Conservation (phyloP, 176 grass and related monocot genomes). For the Canna indica region DNA sequence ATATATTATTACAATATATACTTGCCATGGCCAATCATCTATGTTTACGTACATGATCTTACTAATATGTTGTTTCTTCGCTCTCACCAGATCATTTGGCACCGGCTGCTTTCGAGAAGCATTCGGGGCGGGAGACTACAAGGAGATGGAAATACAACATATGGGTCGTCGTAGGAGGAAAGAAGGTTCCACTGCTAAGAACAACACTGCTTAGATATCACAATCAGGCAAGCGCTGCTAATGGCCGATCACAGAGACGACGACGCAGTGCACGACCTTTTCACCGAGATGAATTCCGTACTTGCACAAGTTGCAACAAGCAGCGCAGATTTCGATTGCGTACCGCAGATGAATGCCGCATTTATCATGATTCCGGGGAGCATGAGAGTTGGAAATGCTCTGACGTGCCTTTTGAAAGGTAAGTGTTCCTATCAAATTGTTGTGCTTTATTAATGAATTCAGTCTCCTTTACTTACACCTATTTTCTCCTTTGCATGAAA, state of each 20-base stretch:
- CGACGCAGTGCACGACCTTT: background rate
- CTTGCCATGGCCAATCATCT: too few relatives aligned
- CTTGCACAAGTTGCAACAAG: constrained; percentile 29
- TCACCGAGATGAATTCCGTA: constrained; percentile 32
- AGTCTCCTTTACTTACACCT: too few relatives aligned
- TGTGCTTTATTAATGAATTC: background rate
- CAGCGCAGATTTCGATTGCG: constrained; percentile 23
- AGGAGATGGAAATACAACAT: constrained; percentile 30
- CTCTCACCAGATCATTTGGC: constrained; percentile 18
- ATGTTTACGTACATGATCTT: too few relatives aligned
- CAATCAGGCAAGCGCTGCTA: background rate
- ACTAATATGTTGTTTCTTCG: too few relatives aligned
- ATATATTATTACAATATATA: too few relatives aligned
- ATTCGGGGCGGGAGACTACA: constrained; percentile 17
- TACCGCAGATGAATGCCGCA: constrained; percentile 24
- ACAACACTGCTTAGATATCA: constrained; percentile 27
- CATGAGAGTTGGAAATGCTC: constrained; percentile 27
- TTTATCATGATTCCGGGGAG: constrained; percentile 21
- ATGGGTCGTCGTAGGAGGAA: constrained; percentile 23
- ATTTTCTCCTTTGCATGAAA: too few relatives aligned
- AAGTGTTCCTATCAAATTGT: background rate
- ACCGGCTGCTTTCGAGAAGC: constrained; percentile 35
- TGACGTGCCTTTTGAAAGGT: constrained; percentile 17
- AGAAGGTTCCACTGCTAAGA: constrained; percentile 28
- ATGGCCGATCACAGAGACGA: background rate